These are phyloP conservation scores for Chrysanthemum seticuspe DNA, from an alignment of 129 eudicot species.

Conservation along the genomic window DNA sequence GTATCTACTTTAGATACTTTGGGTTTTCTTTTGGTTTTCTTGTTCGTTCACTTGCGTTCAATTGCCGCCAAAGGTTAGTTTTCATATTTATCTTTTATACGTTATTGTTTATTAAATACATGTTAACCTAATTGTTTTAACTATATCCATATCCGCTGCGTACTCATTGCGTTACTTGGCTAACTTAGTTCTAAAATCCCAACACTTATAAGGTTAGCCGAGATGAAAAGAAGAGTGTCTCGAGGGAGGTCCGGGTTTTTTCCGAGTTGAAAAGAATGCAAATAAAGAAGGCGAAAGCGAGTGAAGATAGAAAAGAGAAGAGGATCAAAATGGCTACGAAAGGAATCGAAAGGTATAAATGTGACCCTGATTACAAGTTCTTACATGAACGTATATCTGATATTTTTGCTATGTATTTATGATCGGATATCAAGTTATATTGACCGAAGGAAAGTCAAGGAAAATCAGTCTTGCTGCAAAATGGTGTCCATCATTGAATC, in stretches of 20 bases:
- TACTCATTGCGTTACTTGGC: too few species aligned
- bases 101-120: too few species aligned
- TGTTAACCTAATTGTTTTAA: too few species aligned
- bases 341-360: conserved; percentile 2
- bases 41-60: too few species aligned
- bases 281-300: not conserved
- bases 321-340: not conserved
- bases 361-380: conserved; percentile 3
- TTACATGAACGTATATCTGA: conserved; percentile 11
- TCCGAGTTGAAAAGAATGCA: not conserved
- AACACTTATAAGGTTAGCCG: not conserved
- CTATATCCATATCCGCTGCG: too few species aligned
- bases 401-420: not conserved
- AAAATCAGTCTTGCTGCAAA: conserved; percentile 18
- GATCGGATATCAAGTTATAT: conserved; percentile 4
- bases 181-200: too few species aligned
- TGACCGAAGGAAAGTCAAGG: not conserved
- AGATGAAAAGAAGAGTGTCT: not conserved
- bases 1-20: too few species aligned
- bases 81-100: too few species aligned
- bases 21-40: too few species aligned
- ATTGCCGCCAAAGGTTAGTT: too few species aligned
- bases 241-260: not conserved
- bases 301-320: not conserved
- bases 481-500: conserved; percentile 14